Evolutionary conservation across 371 early-diverging fungal genomes (phyloP), one percentile per base, ranked within the genome.

Genomic region (Dichotomocladium elegans): DNA sequence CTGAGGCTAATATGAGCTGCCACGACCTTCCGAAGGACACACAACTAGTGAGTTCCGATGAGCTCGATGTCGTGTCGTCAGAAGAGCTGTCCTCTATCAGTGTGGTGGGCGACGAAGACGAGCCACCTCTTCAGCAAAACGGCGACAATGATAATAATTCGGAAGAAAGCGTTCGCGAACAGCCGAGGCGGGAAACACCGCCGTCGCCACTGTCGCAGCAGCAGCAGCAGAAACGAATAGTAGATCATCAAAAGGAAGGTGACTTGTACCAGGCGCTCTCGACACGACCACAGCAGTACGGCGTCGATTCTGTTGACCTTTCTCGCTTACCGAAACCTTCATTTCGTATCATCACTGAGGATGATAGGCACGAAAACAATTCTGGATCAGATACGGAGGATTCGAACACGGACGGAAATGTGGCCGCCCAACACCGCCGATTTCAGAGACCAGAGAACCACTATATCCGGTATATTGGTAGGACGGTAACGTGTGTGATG

Each of bases 391-490:
- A n/a, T n/a, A 21, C 21, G 2, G 30, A 26, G 29, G 22, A 43
- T 22, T 1, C 37, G 21, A 31, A 19, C n/a, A 37, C 34, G 12
- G 45, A 22, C 41, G 47, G 49, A 26, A 37, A 15, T 37, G 15
- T 62, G 30, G 41, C 19, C n/a, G 41, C 1, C 9, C 41, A 41
- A 35, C 42, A 43, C 2, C 48, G 41, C 21, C 29, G 15, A 27
- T 63, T 70, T 51, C 43, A 73, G 45, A 58, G 83, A 35, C 82
- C 87, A 5, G 71, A 73, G 29, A 68, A 70, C 8, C 83, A 83
- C 44, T 83, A 84, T 57, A 76, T 86, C 46, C 77, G 77, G 44
- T 73, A 83, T 63, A 61, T 68, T 35, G 80, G 80, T 74, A 64
- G 14, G 52, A 41, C 24, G 3, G 25, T 25, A 11, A 42, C 42